phyloP scores from a whole-genome alignment of 441 rosid genomes.

The Populus trichocarpa region DNA sequence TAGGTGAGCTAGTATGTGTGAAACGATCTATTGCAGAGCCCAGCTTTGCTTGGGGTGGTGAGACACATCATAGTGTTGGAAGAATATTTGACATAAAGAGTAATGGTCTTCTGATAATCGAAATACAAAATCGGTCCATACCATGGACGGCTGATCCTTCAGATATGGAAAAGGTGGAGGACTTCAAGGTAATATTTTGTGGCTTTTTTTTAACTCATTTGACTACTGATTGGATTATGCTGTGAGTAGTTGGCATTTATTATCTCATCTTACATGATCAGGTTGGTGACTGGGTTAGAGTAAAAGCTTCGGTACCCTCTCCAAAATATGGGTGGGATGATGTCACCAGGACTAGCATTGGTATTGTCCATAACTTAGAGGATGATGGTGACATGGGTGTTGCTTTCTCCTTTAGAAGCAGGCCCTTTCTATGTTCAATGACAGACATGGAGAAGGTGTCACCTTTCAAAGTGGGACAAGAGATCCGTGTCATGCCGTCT shows the following conservation, averaged over 20 bases:
- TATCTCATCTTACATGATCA: constrained; percentile 26
- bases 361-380: constrained; percentile 91
- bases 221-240: neutral
- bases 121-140: constrained; percentile 83
- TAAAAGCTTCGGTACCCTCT: constrained; percentile 94
- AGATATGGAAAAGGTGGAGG: constrained; percentile 98
- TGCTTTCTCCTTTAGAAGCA: constrained; percentile 96
- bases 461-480: constrained; percentile 91
- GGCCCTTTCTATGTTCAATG: constrained; percentile 86
- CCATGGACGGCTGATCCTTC: constrained; percentile 99
- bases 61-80: constrained; percentile 99
- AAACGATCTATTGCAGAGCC: constrained; percentile 99
- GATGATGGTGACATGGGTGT: constrained; percentile 95
- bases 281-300: constrained; percentile 99
- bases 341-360: constrained; percentile 73
- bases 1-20: constrained; percentile 91
- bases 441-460: constrained; percentile 92
- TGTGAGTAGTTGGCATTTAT: neutral
- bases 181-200: constrained; percentile 68
- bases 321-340: constrained; percentile 99
- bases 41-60: constrained; percentile 99
- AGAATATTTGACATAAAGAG: constrained; percentile 86
- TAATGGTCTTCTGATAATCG: constrained; percentile 93
- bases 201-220: neutral
- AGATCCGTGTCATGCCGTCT: constrained; percentile 77